Base-by-base conservation (phyloP, 495 filamentous ascomycete genomes). In the Ascobolus immersus region DNA sequence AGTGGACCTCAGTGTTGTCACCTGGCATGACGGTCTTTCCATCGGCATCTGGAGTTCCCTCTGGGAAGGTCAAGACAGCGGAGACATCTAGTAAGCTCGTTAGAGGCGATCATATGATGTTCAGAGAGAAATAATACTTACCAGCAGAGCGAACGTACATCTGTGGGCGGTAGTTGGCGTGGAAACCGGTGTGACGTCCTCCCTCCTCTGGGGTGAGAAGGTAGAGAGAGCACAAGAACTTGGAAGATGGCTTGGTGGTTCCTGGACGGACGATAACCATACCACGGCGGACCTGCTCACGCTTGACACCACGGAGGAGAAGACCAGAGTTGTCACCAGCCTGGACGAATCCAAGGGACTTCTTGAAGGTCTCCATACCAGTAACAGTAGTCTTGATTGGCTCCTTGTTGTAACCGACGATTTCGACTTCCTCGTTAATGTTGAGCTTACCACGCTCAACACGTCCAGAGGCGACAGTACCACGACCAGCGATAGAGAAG, bases 341-440 rank as follows among this genome's bases (percentile, higher is more conserved):
- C 39, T 72, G 66, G 39, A 79, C 78, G 57, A 90, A 78, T 33
- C 86, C 78, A 56, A 82, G 90, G 30, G 77, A 79, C 65, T 96
- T 96, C 67, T 94, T 89, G 67, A 96, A 96, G 38, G 81, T 94
- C 62, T 96, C 86, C 51, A 94, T 92, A 49, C 94, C 86, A 47
- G 86, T 96, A 37, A 96, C 82, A 62, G 92, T 94, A 51, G 89
- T 93, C 67, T 86, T 91, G 60, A 91, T 77, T 39, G 77, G 59
- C 14, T 59, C 58, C 25, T 53, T 54, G 42, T 67, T 64, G 56
- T 78, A 86, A 48, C 86, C 86, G 44, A 94, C 60, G 40, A 96
- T 65, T 61, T 96, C 86, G 36, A 96, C 72, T 48, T 96, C 86
- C 32, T 62, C 57, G 55, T 93, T 89, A 59, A 66, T 75, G 72